These are phyloP conservation scores for Neoboletus magnificus DNA, from an alignment of 768 basidiomycete genomes.

Conservation along the genomic window DNA sequence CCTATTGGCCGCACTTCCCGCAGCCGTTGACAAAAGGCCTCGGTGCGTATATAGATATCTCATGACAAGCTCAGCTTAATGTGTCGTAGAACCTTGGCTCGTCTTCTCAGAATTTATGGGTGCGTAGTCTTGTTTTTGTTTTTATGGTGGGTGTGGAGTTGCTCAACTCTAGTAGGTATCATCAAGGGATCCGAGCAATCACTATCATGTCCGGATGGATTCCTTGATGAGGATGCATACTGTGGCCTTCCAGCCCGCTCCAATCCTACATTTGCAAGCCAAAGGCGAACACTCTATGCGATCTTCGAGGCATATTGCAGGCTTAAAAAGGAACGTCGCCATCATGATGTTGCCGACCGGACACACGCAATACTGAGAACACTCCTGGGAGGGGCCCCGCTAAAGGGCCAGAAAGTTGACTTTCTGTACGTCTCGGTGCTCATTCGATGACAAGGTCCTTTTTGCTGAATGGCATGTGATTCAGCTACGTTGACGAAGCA, in stretches of 20 bases:
- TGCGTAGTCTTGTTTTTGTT: slow-evolving; percentile 24
- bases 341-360: slow-evolving; percentile 62
- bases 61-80: neutral
- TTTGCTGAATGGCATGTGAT: neutral
- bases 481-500: too few relatives aligned
- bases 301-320: slow-evolving; percentile 47
- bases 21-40: slow-evolving; percentile 49
- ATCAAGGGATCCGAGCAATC: slow-evolving; percentile 68
- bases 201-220: slow-evolving; percentile 31
- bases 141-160: neutral
- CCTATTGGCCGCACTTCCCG: slow-evolving; percentile 61
- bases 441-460: neutral
- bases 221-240: slow-evolving; percentile 46
- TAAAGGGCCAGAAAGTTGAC: too few relatives aligned
- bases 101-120: slow-evolving; percentile 69
- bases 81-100: slow-evolving; percentile 49
- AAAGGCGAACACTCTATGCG: too few relatives aligned
- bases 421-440: slow-evolving; percentile 41
- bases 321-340: slow-evolving; percentile 39
- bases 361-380: too few relatives aligned
- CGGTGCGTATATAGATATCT: slow-evolving; percentile 35
- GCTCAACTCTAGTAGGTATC: slow-evolving; percentile 37
- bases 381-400: too few relatives aligned
- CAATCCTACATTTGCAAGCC: too few relatives aligned
- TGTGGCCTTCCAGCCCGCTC: too few relatives aligned